A percentile compares a stretch with the other conserved stretches of the same genome.
These are phyloP conservation scores for Pyrus bretschneideri DNA, from an alignment of 306 rosid genomes.

Conservation along the genomic window DNA sequence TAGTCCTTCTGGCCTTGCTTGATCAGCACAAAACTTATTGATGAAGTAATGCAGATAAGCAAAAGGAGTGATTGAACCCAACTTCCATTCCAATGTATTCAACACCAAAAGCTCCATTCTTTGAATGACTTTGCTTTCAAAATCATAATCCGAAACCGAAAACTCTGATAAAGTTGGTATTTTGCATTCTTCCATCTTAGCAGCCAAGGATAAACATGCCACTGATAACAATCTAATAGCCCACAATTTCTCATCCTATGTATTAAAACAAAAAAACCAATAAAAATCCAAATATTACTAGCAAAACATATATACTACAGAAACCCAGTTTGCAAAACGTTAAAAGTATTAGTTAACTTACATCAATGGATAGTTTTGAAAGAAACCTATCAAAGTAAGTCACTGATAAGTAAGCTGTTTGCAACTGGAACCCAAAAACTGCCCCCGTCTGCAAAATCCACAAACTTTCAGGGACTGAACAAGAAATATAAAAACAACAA, in stretches of 20 bases:
- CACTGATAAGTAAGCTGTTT: constrained; percentile 63
- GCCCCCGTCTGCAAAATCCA: constrained; percentile 45
- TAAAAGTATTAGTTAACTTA: constrained; percentile 45
- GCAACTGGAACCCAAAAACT: constrained; percentile 54
- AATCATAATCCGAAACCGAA: constrained; percentile 36
- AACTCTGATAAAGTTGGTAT: constrained; percentile 53
- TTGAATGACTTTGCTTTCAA: constrained; percentile 51
- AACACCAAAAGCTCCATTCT: constrained; percentile 71
- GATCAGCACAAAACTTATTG: constrained; percentile 37
- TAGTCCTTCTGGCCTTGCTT: constrained; percentile 30
- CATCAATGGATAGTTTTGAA: constrained; percentile 57
- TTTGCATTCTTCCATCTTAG: constrained; percentile 79
- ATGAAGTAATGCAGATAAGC: constrained; percentile 57
- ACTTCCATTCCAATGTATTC: constrained; percentile 68
- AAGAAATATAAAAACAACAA: background rate
- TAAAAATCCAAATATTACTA: background rate
- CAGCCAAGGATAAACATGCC: constrained; percentile 79
- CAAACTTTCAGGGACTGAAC: background rate
- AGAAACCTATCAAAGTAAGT: constrained; percentile 78
- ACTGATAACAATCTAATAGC: constrained; percentile 58
- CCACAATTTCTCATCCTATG: constrained; percentile 72
- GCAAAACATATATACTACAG: background rate
- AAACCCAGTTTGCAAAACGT: constrained; percentile 8
- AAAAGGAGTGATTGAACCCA: constrained; percentile 81
- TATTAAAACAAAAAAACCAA: background rate